Conservation (phyloP, 345 rosid species). For the Stellera chamaejasme region DNA sequence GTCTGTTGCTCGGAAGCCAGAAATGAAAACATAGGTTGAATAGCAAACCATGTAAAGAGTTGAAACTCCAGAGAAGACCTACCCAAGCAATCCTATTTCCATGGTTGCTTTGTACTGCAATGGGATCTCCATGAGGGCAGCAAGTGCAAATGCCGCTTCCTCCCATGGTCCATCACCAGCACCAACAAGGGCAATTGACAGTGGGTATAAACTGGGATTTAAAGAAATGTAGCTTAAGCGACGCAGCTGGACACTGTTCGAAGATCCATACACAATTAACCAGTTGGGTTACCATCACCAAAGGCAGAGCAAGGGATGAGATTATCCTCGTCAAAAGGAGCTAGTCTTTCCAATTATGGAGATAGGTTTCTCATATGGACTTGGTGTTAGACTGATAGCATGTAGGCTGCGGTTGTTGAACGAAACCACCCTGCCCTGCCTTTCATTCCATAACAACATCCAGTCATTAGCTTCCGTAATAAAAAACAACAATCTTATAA, state of each 20-base stretch:
- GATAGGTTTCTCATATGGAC: constrained; percentile 80
- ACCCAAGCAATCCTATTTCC: constrained; percentile 63
- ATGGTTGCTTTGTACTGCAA: constrained; percentile 62
- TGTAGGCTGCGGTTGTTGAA: constrained; percentile 59
- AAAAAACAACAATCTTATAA: background rate
- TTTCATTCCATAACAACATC: constrained; percentile 16
- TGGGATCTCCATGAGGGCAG: constrained; percentile 91
- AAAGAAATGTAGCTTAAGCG: background rate
- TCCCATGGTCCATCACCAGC: constrained; percentile 91
- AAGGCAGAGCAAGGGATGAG: constrained; percentile 81
- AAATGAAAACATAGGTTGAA: background rate
- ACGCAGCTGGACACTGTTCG: background rate
- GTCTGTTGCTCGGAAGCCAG: constrained; percentile 24
- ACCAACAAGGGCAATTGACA: constrained; percentile 67
- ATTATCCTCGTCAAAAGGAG: constrained; percentile 85
- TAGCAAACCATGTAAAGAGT: background rate
- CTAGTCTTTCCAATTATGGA: constrained; percentile 70
- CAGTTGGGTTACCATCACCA: constrained; percentile 61
- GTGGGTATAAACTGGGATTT: constrained; percentile 38
- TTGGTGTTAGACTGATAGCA: constrained; percentile 37
- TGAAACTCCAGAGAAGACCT: constrained; percentile 10
- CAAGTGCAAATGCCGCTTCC: constrained; percentile 83
- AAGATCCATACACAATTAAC: background rate
- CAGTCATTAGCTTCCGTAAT: constrained; percentile 11
- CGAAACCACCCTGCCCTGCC: constrained; percentile 51